These are phyloP conservation scores for Daldinia loculata DNA, from an alignment of 495 filamentous ascomycete genomes.

Conservation along the genomic window DNA sequence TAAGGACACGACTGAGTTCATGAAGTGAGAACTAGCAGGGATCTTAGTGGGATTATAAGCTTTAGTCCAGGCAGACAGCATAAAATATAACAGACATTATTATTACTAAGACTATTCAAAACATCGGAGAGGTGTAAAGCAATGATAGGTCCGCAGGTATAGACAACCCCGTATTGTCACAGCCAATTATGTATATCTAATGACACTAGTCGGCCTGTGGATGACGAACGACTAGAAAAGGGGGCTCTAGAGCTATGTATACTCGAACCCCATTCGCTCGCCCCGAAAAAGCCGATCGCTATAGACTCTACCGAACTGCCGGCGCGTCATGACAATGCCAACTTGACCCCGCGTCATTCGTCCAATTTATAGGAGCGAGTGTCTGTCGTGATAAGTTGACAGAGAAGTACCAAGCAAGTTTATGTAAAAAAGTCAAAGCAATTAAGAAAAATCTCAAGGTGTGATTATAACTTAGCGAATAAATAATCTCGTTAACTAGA, in stretches of 20 bases:
- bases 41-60: neutral
- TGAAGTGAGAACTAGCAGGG: neutral
- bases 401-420: neutral
- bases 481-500: neutral
- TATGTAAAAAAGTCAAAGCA: neutral
- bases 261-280: slow-evolving; percentile 26
- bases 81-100: neutral
- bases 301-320: slow-evolving; percentile 17
- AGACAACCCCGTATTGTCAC: neutral
- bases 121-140: neutral
- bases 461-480: neutral
- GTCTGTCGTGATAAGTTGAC: neutral
- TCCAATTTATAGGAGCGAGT: neutral
- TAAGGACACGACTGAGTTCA: neutral
- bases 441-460: neutral
- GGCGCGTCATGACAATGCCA: slow-evolving; percentile 13
- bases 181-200: neutral
- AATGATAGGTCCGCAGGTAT: neutral
- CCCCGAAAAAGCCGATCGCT: slow-evolving; percentile 29
- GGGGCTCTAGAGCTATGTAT: neutral
- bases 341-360: slow-evolving; percentile 28
- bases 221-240: neutral
- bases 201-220: neutral
- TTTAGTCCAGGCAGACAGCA: neutral
- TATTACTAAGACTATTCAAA: neutral